These are phyloP conservation scores for Thyridium curvatum DNA, from an alignment of 2,329 filamentous ascomycete genomes.

Conservation along the genomic window DNA sequence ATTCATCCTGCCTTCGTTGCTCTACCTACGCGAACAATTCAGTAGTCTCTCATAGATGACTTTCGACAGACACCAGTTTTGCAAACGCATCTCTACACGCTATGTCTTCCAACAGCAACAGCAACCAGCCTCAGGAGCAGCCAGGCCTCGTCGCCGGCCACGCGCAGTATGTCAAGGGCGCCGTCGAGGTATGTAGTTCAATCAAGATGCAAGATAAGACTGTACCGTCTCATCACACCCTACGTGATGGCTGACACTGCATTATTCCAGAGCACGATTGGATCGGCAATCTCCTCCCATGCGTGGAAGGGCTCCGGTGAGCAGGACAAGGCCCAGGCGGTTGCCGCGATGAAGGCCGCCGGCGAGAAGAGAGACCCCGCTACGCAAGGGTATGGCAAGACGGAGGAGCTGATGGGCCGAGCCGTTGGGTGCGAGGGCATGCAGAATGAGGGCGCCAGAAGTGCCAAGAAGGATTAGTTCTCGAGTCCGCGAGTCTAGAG, in stretches of 20 bases:
- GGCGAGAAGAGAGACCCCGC: slow-evolving; percentile 47
- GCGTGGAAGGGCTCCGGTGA: slow-evolving; percentile 59
- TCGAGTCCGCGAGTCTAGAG: no score
- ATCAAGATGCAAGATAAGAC: background rate
- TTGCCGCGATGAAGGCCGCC: slow-evolving; percentile 57
- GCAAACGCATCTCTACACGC: no score
- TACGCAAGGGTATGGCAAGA: slow-evolving; percentile 51
- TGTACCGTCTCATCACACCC: no score
- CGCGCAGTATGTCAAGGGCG: slow-evolving; percentile 63
- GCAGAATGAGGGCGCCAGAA: slow-evolving; percentile 54
- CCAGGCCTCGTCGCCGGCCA: slow-evolving; percentile 58
- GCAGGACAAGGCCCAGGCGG: slow-evolving; percentile 56
- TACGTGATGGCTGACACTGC: background rate
- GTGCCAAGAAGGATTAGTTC: slow-evolving; percentile 23
- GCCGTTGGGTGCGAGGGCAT: slow-evolving; percentile 64
- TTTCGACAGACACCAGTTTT: no score
- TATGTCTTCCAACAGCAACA: slow-evolving; percentile 21
- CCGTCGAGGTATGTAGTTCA: slow-evolving; percentile 48
- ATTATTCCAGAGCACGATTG: slow-evolving; percentile 52
- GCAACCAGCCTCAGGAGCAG: slow-evolving; percentile 26
- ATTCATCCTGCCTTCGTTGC: no score
- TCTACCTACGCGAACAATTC: no score
- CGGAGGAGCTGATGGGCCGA: slow-evolving; percentile 59
- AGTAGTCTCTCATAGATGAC: no score
- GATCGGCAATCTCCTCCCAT: slow-evolving; percentile 53